Evolutionary conservation across 257 asterid species (phyloP).

Genomic region (Solanum stenotomum): DNA sequence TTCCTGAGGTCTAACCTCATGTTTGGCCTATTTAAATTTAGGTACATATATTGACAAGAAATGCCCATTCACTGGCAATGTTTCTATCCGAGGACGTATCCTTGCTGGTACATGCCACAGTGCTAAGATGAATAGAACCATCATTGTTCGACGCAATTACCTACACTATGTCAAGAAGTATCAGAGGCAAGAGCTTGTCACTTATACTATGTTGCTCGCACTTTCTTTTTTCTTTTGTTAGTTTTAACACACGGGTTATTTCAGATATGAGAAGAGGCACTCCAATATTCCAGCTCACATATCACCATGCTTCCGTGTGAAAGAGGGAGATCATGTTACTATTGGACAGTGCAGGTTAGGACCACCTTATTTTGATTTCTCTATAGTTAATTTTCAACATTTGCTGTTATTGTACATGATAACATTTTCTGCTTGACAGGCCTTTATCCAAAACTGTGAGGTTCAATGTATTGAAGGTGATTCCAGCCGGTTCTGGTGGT

Average conservation of each 20-base stretch:
- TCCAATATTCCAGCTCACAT: conserved; percentile 39
- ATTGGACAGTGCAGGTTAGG: conserved; percentile 38
- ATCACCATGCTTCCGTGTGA: conserved; percentile 30
- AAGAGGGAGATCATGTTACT: too few species aligned
- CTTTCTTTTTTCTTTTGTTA: background rate
- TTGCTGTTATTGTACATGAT: background rate
- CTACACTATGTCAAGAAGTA: conserved; percentile 43
- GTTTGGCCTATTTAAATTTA: background rate
- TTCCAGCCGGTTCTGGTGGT: conserved; percentile 36
- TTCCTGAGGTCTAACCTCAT: background rate
- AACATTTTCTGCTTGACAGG: conserved; percentile 6
- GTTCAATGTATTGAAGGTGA: conserved; percentile 34
- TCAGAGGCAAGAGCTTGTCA: conserved; percentile 15
- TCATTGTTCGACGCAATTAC: conserved; percentile 37
- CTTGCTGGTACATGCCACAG: conserved; percentile 42
- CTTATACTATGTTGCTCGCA: background rate
- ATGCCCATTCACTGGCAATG: conserved; percentile 29
- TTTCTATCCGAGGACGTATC: conserved; percentile 29
- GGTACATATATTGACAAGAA: conserved; percentile 24
- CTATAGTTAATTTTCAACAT: background rate
- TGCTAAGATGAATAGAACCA: conserved; percentile 43
- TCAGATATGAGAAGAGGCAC: conserved; percentile 40
- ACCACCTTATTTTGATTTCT: background rate
- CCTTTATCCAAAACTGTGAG: conserved; percentile 37
- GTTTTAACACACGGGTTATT: background rate